Percentiles rank a stretch among this genome's conserved stretches.
Conservation (phyloP, 805 yeast genomes). For the Wickerhamiella australiensis region DNA sequence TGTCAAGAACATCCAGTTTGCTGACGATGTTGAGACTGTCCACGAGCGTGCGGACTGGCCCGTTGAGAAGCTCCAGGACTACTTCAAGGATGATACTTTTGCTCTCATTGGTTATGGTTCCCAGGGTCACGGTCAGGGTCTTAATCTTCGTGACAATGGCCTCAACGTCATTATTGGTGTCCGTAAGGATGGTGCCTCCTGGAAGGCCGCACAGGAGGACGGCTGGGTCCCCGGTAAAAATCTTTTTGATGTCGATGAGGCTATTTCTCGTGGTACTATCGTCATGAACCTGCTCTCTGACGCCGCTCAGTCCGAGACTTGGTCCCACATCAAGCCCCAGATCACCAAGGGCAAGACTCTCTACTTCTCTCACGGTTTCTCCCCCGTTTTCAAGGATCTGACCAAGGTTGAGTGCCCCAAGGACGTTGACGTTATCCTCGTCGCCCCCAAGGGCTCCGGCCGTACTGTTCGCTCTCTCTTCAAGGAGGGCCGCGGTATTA, state of each 20-base stretch:
- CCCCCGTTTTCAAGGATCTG: conserved; percentile 96
- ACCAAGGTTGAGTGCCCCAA: conserved; percentile 93
- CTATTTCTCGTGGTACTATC: conserved; percentile 81
- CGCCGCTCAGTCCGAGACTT: conserved; percentile 99
- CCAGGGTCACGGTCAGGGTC: conserved; percentile 99
- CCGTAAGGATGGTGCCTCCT: conserved; percentile 95
- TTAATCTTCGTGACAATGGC: conserved; percentile 98
- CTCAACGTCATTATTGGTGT: conserved; percentile 96
- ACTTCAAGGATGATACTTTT: conserved; percentile 95
- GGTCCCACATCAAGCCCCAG: conserved; percentile 77
- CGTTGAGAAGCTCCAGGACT: conserved; percentile 84
- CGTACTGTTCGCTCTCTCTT: conserved; percentile 98
- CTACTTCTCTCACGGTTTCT: conserved; percentile 99
- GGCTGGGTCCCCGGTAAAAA: conserved; percentile 99
- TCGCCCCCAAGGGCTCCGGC: conserved; percentile 99
- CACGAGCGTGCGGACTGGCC: conserved; percentile 99
- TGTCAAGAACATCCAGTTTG: conserved; percentile 91
- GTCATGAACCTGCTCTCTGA: conserved; percentile 97
- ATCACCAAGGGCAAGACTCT: conserved; percentile 94
- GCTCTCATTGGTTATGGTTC: conserved; percentile 99
- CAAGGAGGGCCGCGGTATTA: conserved; percentile 99
- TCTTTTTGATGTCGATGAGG: conserved; percentile 90
- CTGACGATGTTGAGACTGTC: conserved; percentile 82
- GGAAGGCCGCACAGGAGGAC: conserved; percentile 99
- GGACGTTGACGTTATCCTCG: conserved; percentile 92